These are phyloP conservation scores for Sordariomycetes sp. DNA, from an alignment of 2,329 filamentous ascomycete genomes.

Conservation along the genomic window DNA sequence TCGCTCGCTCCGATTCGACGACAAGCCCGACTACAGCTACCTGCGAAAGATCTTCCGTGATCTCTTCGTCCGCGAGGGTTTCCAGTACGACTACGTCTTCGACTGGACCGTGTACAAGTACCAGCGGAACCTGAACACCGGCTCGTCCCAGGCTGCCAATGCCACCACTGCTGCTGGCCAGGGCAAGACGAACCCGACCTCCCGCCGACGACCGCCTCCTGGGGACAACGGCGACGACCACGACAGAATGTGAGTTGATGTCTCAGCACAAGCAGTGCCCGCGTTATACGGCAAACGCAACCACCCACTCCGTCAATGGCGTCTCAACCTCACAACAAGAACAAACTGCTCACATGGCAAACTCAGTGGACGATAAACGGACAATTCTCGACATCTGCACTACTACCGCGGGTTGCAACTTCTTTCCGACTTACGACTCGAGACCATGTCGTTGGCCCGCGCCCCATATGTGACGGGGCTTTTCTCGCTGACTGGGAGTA, in stretches of 20 bases:
- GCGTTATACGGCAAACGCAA: background rate
- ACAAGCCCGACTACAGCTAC: conserved; percentile 99
- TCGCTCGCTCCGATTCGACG: conserved; percentile 93
- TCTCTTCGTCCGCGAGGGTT: conserved; percentile 95
- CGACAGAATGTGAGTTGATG: conserved; percentile 3
- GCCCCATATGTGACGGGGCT: background rate
- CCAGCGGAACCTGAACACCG: conserved; percentile 64
- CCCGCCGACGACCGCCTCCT: conserved; percentile 1
- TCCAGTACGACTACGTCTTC: conserved; percentile 99
- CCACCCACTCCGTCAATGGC: background rate
- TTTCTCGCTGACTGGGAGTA: conserved; percentile 3
- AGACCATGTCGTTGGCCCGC: background rate
- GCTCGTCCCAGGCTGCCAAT: conserved; percentile 2
- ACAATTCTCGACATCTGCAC: background rate
- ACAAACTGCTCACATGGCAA: conserved; percentile 1
- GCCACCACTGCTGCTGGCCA: background rate
- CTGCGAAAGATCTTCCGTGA: conserved; percentile 99
- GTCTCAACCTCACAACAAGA: background rate
- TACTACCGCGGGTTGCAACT: background rate
- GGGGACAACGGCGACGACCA: background rate
- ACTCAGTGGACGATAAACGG: conserved; percentile 2
- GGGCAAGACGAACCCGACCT: conserved; percentile 1
- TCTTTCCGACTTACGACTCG: background rate
- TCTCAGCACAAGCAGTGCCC: background rate
- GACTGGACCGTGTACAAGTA: conserved; percentile 99